Conservation (phyloP, 2,329 filamentous ascomycete genomes). For the Sporothrix dimorphospora region DNA sequence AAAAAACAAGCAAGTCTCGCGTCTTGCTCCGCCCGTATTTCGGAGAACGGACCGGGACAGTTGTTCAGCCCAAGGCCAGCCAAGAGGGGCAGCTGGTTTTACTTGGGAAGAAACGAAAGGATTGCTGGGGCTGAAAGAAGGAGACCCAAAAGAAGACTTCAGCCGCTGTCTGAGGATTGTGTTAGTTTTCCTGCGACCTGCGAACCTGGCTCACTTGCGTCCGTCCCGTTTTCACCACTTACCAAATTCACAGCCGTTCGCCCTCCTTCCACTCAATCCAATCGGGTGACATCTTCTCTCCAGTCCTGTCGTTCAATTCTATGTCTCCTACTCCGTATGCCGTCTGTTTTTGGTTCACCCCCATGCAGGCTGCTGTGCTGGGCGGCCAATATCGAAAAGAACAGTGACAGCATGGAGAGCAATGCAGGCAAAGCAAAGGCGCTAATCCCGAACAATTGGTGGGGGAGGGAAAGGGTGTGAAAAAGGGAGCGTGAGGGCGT, state of each 20-base stretch:
- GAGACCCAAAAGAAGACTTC: neutral
- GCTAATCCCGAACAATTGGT: neutral
- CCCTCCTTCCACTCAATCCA: neutral
- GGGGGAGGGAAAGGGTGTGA: constrained; percentile 2
- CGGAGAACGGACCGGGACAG: neutral
- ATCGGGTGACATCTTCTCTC: neutral
- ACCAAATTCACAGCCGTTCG: neutral
- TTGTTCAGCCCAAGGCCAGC: neutral
- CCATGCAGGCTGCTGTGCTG: neutral
- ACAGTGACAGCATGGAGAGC: too few species aligned
- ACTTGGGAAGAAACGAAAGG: too few species aligned
- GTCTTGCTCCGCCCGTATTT: neutral
- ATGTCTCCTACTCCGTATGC: neutral
- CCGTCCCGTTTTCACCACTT: neutral
- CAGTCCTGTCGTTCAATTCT: neutral
- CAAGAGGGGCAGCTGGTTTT: too few species aligned
- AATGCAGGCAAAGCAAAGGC: too few species aligned
- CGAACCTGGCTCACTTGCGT: neutral
- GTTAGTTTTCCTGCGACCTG: neutral
- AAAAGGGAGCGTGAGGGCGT: neutral
- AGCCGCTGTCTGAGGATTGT: too few species aligned
- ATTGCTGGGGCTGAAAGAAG: neutral
- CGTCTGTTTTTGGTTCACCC: neutral
- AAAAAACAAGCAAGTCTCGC: neutral
- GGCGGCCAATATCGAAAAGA: neutral